Base-by-base conservation (phyloP, 257 asterid species). In the Salvia miltiorrhiza region DNA sequence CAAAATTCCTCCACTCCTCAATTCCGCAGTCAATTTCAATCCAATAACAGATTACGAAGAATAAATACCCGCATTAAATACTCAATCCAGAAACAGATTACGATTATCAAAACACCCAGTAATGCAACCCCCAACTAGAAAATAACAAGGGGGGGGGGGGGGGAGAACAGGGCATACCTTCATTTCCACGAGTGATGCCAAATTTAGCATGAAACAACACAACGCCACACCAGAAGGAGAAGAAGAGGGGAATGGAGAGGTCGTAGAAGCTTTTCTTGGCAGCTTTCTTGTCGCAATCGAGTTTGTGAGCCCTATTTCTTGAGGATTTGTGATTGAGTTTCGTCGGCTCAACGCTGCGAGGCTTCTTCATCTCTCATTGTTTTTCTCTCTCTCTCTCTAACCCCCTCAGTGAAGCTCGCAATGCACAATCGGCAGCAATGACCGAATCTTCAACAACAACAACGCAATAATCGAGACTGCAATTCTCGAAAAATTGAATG, bases 131-230 rank as follows among this genome's bases (percentile, higher is more conserved):
- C 1, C 7, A 2, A 5, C 6, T 26, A 2, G 49, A 14, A 48
- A 21, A 11, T 52, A 69, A 35, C 5, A 23, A 43, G 10, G 16
- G 52, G 59, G 7, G 17, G 39, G 54, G 45, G 19, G 7, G 26
- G 8, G 52, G 7, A 45, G 2, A 60, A 17, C 30, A 40, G 66
- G 20, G 32, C n/a, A 59, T 76, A 93, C 97, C 93, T 85, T 80
- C 86, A 55, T 83, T 86, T 30, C 90, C 90, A 39, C 88, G 74
- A 71, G 89, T 74, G 78, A 87, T 80, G 67, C 85, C 84, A 73
- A 86, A 79, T 68, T 70, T 72, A 54, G 93, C 76, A 70, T 83
- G 86, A 70, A 85, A 81, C 78, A 86, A 73, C 7, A 88, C 24
- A 69, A 73, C 40, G 48, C 72, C 67, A 21, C 86, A 81, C 88